Percentiles rank a stretch among this genome's conserved stretches.
Evolutionary conservation across 1,284 basidiomycete genomes (phyloP).

Genomic region (Heterobasidion occidentale): DNA sequence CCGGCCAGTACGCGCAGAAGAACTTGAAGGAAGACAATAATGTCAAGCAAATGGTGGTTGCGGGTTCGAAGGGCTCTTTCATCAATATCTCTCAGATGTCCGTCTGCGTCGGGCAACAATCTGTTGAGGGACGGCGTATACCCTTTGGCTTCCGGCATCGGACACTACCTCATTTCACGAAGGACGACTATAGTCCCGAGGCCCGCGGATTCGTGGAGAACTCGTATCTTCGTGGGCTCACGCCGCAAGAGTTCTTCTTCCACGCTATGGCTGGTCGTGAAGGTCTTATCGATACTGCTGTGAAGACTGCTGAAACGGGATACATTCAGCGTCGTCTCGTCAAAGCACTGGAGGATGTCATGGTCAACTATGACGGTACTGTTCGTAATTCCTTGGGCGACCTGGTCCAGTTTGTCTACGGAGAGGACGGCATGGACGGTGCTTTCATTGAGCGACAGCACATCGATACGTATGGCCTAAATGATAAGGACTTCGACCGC

Average conservation of each 20-base stretch:
- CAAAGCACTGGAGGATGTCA: conserved; percentile 96
- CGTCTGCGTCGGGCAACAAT: conserved; percentile 98
- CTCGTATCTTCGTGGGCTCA: conserved; percentile 96
- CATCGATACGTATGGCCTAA: conserved; percentile 84
- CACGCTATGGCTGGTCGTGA: conserved; percentile 99
- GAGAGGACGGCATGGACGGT: conserved; percentile 98
- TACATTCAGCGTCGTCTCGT: conserved; percentile 98
- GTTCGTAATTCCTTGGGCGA: conserved; percentile 96
- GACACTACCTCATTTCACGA: conserved; percentile 94
- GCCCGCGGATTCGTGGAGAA: conserved; percentile 99
- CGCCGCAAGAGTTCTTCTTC: conserved; percentile 99
- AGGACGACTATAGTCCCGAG: conserved; percentile 98
- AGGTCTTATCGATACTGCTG: conserved; percentile 98
- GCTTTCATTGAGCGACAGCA: conserved; percentile 95
- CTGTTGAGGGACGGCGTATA: conserved; percentile 96
- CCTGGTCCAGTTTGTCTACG: conserved; percentile 94
- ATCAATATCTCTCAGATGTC: conserved; percentile 99
- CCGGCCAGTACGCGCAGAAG: conserved; percentile 93
- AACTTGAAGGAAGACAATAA: conserved; percentile 98
- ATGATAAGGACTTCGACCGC: conserved; percentile 80
- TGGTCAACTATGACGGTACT: conserved; percentile 97
- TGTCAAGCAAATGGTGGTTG: conserved; percentile 99
- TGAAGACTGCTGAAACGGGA: conserved; percentile 99
- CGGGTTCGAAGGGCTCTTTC: conserved; percentile 97
- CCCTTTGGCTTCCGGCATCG: conserved; percentile 98